Base-by-base conservation (phyloP, 139 green algal genomes). In the Volvox africanus region DNA sequence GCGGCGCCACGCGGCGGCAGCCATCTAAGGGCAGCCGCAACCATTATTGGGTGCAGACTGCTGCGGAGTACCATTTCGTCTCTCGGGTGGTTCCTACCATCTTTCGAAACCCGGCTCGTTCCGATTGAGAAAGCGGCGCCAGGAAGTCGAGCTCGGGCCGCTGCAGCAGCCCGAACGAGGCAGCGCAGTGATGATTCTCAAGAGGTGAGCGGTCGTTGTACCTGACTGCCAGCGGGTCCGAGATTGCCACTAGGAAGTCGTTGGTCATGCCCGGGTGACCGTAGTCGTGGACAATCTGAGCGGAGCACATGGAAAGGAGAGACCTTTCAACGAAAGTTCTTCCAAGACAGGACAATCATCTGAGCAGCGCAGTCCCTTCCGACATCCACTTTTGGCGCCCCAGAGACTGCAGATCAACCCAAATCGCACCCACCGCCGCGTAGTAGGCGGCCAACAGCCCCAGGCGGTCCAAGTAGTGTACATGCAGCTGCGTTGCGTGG, bases 151-250 rank as follows among this genome's bases (percentile, higher is more conserved):
- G 86, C 20, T 85, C 88, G 0, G 88, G 84, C 13, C 80, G 62
- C 55, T 28, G 44, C 77, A 94, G 35, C 61, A 93, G 65, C 5
- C 36, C 50, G 36, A 94, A 93, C 14, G 88, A 81, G 2, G 84
- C 89, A 20, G 91, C 88, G 69, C 90, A 44, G 76, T 94, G 91
- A 79, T 95, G 93, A 82, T 94, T 94, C 80, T 95, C 93, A 87
- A 93, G 71, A 6, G 91, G 91, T 1, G 77, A 86, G 11, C 80
- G 79, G 89, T 96, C 95, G 86, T 96, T 96, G 93, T 96, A 96
- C 13, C 88, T 80, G 1, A 95, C 50, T 12, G 95, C 93, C 28
- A 96, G 83, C 14, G 73, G 32, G 88, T 95, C 88, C 0, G 77
- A 37, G 12, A 88, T 89, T 18, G 78, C 80, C 9, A 95, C 81